Conservation (phyloP, 1,284 basidiomycete species). For the Cerrena zonata region DNA sequence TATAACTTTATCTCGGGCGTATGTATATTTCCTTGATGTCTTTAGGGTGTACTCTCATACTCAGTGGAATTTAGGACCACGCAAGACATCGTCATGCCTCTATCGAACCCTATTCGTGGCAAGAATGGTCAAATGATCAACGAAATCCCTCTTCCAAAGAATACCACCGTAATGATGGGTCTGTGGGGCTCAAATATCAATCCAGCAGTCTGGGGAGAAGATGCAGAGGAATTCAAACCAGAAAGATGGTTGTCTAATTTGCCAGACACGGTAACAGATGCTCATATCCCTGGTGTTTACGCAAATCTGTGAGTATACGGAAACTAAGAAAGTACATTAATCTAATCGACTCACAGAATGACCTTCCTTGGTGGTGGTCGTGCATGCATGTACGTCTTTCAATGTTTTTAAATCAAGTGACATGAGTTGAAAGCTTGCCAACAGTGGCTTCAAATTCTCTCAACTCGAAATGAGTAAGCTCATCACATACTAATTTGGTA, state of each 20-base stretch:
- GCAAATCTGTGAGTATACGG: slow-evolving; percentile 7
- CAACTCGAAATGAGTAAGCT: slow-evolving; percentile 19
- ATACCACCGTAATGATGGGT: slow-evolving; percentile 34
- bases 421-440: neutral
- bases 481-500: neutral
- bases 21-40: neutral
- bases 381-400: slow-evolving; percentile 11
- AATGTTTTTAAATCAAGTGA: neutral
- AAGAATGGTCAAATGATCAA: slow-evolving; percentile 30
- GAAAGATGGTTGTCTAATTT: slow-evolving; percentile 12
- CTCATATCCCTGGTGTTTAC: slow-evolving; percentile 8
- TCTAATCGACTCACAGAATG: slow-evolving; percentile 3
- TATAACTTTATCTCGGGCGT: neutral
- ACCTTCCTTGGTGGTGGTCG: slow-evolving; percentile 12
- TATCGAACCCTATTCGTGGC: slow-evolving; percentile 35
- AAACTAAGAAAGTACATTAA: neutral
- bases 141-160: slow-evolving; percentile 38
- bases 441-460: slow-evolving; percentile 20
- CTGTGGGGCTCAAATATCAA: slow-evolving; percentile 40
- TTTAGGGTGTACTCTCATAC: neutral
- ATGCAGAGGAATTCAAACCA: slow-evolving; percentile 15
- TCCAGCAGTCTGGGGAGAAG: slow-evolving; percentile 39
- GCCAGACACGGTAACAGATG: slow-evolving; percentile 4
- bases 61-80: neutral
- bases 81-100: slow-evolving; percentile 49